These are phyloP conservation scores for Plectranthus barbatus DNA, from an alignment of 257 asterid species.

Conservation along the genomic window DNA sequence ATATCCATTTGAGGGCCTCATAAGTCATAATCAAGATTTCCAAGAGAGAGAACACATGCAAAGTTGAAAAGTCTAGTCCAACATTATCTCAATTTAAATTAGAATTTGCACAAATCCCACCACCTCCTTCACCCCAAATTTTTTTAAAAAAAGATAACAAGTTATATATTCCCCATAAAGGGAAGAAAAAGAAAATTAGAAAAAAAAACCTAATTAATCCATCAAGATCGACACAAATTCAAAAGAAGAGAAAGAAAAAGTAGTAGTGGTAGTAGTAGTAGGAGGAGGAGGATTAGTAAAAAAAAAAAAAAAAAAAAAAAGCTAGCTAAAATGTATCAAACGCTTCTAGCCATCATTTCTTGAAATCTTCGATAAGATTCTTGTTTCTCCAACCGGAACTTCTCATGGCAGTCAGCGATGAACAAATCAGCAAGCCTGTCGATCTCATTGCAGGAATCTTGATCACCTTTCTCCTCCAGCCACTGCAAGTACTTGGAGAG, in stretches of 20 bases:
- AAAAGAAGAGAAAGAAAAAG: background rate
- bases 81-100: conserved; percentile 13
- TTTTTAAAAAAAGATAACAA: background rate
- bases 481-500: conserved; percentile 61
- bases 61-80: conserved; percentile 2
- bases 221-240: background rate
- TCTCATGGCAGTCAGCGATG: conserved; percentile 74
- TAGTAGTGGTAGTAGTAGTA: too few species aligned
- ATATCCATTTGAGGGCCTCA: conserved; percentile 10
- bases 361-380: conserved; percentile 75
- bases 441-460: conserved; percentile 38
- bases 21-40: conserved; percentile 3
- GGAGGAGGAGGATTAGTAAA: too few species aligned
- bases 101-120: conserved; percentile 40
- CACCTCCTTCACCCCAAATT: conserved; percentile 4
- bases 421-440: conserved; percentile 79
- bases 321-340: conserved; percentile 6
- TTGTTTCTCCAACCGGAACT: conserved; percentile 75
- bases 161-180: conserved; percentile 5
- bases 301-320: too few species aligned
- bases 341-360: conserved; percentile 89
- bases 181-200: background rate
- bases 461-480: conserved; percentile 63
- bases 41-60: background rate
- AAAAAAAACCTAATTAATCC: background rate